Conservation (phyloP, 768 basidiomycete species). For the Stropharia rugosoannulata region DNA sequence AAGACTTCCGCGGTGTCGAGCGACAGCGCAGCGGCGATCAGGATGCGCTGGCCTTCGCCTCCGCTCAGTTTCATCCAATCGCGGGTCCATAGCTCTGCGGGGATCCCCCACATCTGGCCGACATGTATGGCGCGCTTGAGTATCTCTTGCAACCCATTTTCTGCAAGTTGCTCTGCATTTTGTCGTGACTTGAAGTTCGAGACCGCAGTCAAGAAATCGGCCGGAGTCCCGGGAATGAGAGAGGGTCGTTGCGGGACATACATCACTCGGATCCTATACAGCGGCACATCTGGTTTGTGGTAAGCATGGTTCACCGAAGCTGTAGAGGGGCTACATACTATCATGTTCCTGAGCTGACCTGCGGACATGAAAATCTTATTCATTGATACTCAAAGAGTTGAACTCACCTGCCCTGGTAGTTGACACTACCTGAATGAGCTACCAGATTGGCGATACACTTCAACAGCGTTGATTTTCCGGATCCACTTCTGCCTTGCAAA, state of each 20-base stretch:
- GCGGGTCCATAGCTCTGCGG: slow-evolving; percentile 70
- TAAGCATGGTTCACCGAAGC: background rate
- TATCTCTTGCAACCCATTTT: slow-evolving; percentile 12
- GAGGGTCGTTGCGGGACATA: slow-evolving; percentile 91
- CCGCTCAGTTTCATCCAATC: slow-evolving; percentile 82
- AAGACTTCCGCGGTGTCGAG: slow-evolving; percentile 76
- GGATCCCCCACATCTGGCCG: slow-evolving; percentile 65
- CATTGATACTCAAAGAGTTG: background rate
- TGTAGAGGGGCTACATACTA: background rate
- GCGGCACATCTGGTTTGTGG: slow-evolving; percentile 54
- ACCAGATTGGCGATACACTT: slow-evolving; percentile 85
- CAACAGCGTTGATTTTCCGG: slow-evolving; percentile 78
- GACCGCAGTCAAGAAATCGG: slow-evolving; percentile 64
- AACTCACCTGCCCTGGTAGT: slow-evolving; percentile 63
- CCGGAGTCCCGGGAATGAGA: slow-evolving; percentile 79
- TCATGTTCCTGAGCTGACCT: slow-evolving; percentile 54
- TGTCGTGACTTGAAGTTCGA: slow-evolving; percentile 49
- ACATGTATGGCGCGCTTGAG: slow-evolving; percentile 48
- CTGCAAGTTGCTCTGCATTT: slow-evolving; percentile 19
- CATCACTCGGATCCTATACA: slow-evolving; percentile 73
- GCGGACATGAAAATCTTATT: background rate
- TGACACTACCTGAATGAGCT: slow-evolving; percentile 63
- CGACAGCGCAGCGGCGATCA: slow-evolving; percentile 72
- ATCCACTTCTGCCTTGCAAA: slow-evolving; percentile 78
- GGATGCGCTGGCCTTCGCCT: slow-evolving; percentile 85